Conservation (phyloP, 2,329 filamentous ascomycete species). For the Iodosphaeria phyllophila region DNA sequence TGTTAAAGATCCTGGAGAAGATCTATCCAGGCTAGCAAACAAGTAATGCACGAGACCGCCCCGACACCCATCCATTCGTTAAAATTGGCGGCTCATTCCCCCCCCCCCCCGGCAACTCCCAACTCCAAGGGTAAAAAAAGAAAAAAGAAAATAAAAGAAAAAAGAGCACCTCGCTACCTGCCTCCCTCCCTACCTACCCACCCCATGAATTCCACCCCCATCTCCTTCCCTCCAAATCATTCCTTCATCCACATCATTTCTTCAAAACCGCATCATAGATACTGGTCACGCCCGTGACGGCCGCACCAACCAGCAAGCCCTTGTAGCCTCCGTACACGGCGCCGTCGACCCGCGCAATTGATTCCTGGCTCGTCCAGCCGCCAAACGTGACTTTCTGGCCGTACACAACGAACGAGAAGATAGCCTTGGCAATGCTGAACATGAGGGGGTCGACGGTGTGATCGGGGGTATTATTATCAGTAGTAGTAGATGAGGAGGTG, state of each 20-base stretch:
- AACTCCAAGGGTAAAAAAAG: no score
- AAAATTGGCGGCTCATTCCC: no score
- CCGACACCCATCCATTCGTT: no score
- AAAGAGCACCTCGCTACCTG: no score
- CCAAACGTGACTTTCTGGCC: conserved; percentile 43
- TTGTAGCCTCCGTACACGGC: conserved; percentile 55
- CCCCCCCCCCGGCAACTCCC: no score
- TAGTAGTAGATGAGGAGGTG: no score
- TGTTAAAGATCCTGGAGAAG: no score
- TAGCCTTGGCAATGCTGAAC: conserved; percentile 76
- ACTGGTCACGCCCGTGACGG: conserved; percentile 48
- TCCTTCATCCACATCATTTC: conserved; percentile 29
- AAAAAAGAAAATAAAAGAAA: no score
- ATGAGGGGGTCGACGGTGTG: conserved; percentile 66
- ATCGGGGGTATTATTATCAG: conserved; percentile 22
- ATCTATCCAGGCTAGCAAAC: no score
- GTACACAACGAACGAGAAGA: conserved; percentile 69
- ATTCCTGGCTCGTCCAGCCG: conserved; percentile 38
- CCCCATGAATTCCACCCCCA: no score
- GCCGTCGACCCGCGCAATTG: conserved; percentile 42
- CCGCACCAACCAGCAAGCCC: conserved; percentile 48
- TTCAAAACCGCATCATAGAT: conserved; percentile 63
- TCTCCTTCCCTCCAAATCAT: not conserved
- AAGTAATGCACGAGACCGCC: no score
- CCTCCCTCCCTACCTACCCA: no score